phyloP scores from a whole-genome alignment of 371 early-diverging fungal species.

The Rhizopus arrhizus region DNA sequence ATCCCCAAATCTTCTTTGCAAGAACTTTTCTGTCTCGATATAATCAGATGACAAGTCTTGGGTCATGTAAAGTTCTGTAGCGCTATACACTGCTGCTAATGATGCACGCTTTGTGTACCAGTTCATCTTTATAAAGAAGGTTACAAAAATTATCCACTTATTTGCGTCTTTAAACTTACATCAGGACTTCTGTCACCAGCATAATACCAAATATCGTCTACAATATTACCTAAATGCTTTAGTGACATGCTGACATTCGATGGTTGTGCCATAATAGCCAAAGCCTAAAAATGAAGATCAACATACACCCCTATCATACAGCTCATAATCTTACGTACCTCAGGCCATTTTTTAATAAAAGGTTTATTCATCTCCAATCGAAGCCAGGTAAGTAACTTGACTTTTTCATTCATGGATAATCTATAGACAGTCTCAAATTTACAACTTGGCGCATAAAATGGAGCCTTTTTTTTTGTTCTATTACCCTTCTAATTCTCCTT shows the following conservation, averaged over 20 bases:
- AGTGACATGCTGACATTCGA: slow-evolving; percentile 73
- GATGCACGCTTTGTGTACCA: slow-evolving; percentile 86
- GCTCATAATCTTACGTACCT: slow-evolving; percentile 42
- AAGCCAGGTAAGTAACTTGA: slow-evolving; percentile 64
- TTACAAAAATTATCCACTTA: not conserved
- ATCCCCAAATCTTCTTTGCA: slow-evolving; percentile 76
- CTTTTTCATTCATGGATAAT: slow-evolving; percentile 56
- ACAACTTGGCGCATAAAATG: not conserved
- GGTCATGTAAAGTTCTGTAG: slow-evolving; percentile 89
- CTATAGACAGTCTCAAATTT: slow-evolving; percentile 3
- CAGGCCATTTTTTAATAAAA: slow-evolving; percentile 78
- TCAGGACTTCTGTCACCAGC: slow-evolving; percentile 86
- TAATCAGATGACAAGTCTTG: slow-evolving; percentile 77
- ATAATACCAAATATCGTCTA: slow-evolving; percentile 86
- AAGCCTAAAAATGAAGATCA: slow-evolving; percentile 53
- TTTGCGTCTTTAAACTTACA: slow-evolving; percentile 47
- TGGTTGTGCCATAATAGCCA: slow-evolving; percentile 79
- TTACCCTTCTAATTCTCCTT: slow-evolving; percentile 56
- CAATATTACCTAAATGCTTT: slow-evolving; percentile 68
- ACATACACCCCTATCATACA: not conserved
- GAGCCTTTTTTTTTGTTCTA: slow-evolving; percentile 1
- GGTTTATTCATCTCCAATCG: slow-evolving; percentile 78
- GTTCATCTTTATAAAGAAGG: slow-evolving; percentile 63
- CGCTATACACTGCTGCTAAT: slow-evolving; percentile 79
- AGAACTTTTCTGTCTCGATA: slow-evolving; percentile 72